phyloP scores from a whole-genome alignment of 768 basidiomycete genomes.

The Tricholoma sp. region DNA sequence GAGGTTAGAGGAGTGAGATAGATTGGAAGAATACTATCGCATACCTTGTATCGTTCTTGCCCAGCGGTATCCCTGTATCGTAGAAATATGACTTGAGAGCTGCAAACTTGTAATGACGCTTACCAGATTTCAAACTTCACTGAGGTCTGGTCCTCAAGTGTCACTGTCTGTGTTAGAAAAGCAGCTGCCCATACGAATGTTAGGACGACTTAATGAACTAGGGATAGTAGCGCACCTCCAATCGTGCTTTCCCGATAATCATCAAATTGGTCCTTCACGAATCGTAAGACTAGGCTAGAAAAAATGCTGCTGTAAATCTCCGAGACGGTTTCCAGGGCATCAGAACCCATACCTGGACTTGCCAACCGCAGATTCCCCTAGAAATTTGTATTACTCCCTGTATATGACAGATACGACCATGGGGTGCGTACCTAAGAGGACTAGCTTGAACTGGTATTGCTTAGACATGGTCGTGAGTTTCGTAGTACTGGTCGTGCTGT shows the following conservation, averaged over 20 bases:
- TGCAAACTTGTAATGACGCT: slow-evolving; percentile 15
- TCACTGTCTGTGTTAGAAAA: slow-evolving; percentile 97
- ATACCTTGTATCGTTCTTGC: slow-evolving; percentile 89
- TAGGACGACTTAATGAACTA: background rate
- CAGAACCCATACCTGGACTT: slow-evolving; percentile 74
- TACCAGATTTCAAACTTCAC: slow-evolving; percentile 99
- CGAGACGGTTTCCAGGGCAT: slow-evolving; percentile 14
- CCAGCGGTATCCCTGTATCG: slow-evolving; percentile 85
- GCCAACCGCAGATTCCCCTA: slow-evolving; percentile 96
- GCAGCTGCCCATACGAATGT: slow-evolving; percentile 54
- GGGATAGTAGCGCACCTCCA: slow-evolving; percentile 49
- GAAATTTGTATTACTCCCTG: slow-evolving; percentile 10
- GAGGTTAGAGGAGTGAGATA: slow-evolving; percentile 1
- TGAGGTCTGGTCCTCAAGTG: slow-evolving; percentile 79
- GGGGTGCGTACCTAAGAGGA: slow-evolving; percentile 74
- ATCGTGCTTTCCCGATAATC: slow-evolving; percentile 95
- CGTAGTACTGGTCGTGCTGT: slow-evolving; percentile 17
- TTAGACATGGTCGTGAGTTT: slow-evolving; percentile 67
- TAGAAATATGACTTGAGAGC: slow-evolving; percentile 4
- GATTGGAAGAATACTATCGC: slow-evolving; percentile 16
- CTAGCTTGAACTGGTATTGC: slow-evolving; percentile 94
- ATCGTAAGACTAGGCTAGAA: slow-evolving; percentile 83
- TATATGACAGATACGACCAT: background rate
- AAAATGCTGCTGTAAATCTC: slow-evolving; percentile 16
- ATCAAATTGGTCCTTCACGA: slow-evolving; percentile 95